Evolutionary conservation across 2,329 filamentous ascomycete species (phyloP).

Genomic region (Beauveria caledonica): DNA sequence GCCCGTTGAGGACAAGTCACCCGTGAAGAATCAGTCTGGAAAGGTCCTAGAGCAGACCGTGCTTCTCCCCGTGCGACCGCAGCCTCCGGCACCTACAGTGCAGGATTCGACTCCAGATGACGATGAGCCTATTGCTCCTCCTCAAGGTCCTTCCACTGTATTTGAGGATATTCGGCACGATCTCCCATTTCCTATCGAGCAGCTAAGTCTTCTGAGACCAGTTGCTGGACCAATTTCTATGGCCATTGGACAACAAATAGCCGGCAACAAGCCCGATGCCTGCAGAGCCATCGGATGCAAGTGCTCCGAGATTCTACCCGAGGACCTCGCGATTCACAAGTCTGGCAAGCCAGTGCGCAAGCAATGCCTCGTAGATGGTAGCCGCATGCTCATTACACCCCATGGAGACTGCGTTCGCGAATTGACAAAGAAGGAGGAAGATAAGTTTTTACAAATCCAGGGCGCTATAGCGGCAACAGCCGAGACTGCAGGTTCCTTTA

Average conservation of each 20-base stretch:
- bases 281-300: slow-evolving; percentile 31
- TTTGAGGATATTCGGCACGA: slow-evolving; percentile 28
- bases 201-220: slow-evolving; percentile 30
- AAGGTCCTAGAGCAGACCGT: not conserved
- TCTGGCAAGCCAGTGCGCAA: slow-evolving; percentile 53
- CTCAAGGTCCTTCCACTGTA: slow-evolving; percentile 25
- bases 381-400: slow-evolving; percentile 64
- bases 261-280: slow-evolving; percentile 18
- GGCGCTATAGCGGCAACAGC: slow-evolving; percentile 42
- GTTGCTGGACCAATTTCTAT: slow-evolving; percentile 18
- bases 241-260: not conserved
- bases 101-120: slow-evolving; percentile 6
- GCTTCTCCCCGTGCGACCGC: not conserved
- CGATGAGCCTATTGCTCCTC: slow-evolving; percentile 16
- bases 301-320: slow-evolving; percentile 32
- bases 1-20: not conserved
- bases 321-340: slow-evolving; percentile 48
- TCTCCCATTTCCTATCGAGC: slow-evolving; percentile 27
- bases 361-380: slow-evolving; percentile 48
- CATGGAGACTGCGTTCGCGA: slow-evolving; percentile 71
- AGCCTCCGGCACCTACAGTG: not conserved
- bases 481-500: slow-evolving; percentile 46
- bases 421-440: slow-evolving; percentile 59
- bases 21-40: not conserved
- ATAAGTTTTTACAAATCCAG: slow-evolving; percentile 63